A percentile compares a stretch with the other conserved stretches of the same genome.
Evolutionary conservation across 768 basidiomycete genomes (phyloP).

Genomic region (Tulasnella sp.): DNA sequence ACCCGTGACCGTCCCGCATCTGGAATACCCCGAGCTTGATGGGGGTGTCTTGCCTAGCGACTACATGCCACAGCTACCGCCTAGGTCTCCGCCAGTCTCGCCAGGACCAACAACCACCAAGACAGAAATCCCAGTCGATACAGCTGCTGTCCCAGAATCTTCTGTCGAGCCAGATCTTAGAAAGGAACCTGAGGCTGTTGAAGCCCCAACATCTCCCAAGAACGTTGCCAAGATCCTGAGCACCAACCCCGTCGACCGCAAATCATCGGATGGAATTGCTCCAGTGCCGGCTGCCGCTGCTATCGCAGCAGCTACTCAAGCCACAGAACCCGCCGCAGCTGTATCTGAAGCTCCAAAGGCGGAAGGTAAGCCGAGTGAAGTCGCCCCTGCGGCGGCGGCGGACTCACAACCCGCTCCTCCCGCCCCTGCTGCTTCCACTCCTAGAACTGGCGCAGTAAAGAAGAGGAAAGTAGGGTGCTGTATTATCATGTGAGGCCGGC

Average conservation of each 20-base stretch:
- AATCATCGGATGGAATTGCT: background rate
- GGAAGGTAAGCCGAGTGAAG: slow-evolving; percentile 22
- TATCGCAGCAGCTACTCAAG: background rate
- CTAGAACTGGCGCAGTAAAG: slow-evolving; percentile 17
- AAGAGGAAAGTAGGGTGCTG: background rate
- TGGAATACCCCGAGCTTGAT: background rate
- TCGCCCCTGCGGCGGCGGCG: slow-evolving; percentile 3
- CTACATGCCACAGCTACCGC: background rate
- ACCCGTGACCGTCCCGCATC: background rate
- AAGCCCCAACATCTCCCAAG: slow-evolving; percentile 13
- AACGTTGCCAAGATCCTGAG: slow-evolving; percentile 26
- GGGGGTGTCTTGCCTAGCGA: background rate
- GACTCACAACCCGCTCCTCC: slow-evolving; percentile 18
- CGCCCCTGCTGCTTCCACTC: background rate
- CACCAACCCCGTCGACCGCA: slow-evolving; percentile 19
- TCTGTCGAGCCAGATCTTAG: slow-evolving; percentile 1
- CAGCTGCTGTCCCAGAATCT: background rate
- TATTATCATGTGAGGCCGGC: background rate
- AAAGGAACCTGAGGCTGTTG: background rate
- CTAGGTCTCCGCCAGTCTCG: background rate
- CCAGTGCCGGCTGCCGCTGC: background rate
- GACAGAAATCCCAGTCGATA: background rate
- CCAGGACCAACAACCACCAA: background rate
- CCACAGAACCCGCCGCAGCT: background rate
- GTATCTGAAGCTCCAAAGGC: slow-evolving; percentile 1